phyloP scores from a whole-genome alignment of 331 rosid genomes.

The Acacia pycnantha region DNA sequence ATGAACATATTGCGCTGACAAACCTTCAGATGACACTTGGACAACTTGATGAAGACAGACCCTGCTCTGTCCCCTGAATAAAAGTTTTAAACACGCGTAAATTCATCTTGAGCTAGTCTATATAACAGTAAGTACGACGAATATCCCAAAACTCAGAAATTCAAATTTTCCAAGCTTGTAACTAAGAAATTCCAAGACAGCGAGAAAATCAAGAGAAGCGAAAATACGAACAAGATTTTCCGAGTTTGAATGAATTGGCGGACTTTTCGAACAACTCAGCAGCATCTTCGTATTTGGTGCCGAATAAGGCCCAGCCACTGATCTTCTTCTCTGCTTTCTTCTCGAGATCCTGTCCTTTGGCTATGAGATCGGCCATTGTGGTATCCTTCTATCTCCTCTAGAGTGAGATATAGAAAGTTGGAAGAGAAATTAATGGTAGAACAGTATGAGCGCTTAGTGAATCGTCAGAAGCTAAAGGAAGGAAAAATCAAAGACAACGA shows the following conservation, averaged over 20 bases:
- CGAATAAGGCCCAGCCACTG: constrained; percentile 39
- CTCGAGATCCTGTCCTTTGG: constrained; percentile 44
- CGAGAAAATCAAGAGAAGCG: not conserved
- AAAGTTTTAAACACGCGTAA: not conserved
- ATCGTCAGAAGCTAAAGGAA: not conserved
- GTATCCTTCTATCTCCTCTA: not conserved
- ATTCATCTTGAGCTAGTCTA: not conserved
- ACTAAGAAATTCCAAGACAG: not conserved
- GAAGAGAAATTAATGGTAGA: not conserved
- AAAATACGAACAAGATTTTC: constrained; percentile 48
- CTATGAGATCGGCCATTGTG: constrained; percentile 38
- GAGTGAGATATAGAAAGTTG: not conserved
- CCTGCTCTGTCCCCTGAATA: constrained; percentile 56
- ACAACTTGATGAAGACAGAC: constrained; percentile 44
- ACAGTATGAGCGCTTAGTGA: not conserved
- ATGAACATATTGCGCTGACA: not conserved
- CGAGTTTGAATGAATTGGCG: constrained; percentile 59
- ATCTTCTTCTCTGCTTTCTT: constrained; percentile 53
- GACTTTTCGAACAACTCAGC: constrained; percentile 50
- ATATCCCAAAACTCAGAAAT: not conserved
- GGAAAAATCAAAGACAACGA: not conserved
- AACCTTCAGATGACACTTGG: constrained; percentile 57
- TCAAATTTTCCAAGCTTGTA: not conserved
- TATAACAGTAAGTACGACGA: not conserved
- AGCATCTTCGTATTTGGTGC: constrained; percentile 54